These are phyloP conservation scores for Kalmusia sp. DNA, from an alignment of 2,329 filamentous ascomycete species.

Conservation along the genomic window DNA sequence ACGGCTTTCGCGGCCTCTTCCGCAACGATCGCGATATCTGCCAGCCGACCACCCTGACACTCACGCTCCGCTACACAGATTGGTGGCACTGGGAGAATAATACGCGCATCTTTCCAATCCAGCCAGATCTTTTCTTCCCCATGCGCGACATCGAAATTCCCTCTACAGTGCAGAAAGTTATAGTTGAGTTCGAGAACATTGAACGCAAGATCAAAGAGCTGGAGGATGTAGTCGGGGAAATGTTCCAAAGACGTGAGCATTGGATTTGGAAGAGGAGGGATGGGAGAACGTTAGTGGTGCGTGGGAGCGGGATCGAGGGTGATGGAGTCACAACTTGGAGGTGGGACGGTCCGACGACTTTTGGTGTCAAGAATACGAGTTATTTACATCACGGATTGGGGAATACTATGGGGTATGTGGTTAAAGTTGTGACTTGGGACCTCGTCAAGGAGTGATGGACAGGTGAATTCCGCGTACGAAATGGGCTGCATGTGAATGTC, in stretches of 20 bases:
- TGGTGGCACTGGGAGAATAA: slow-evolving; percentile 87
- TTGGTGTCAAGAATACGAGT: background rate
- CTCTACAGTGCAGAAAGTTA: slow-evolving; percentile 10
- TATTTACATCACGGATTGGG: slow-evolving; percentile 15
- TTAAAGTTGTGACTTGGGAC: slow-evolving; percentile 17
- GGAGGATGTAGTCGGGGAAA: slow-evolving; percentile 14
- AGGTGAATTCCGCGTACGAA: too few species aligned
- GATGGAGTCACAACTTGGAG: slow-evolving; percentile 16
- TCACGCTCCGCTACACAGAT: slow-evolving; percentile 60
- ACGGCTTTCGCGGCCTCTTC: slow-evolving; percentile 9
- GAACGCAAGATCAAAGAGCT: slow-evolving; percentile 22
- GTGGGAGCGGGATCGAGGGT: background rate
- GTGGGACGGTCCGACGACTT: slow-evolving; percentile 19
- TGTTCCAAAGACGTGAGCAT: background rate
- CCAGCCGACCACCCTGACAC: slow-evolving; percentile 45
- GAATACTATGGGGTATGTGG: slow-evolving; percentile 17
- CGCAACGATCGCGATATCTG: slow-evolving; percentile 27
- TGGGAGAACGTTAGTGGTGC: slow-evolving; percentile 9
- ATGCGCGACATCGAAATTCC: slow-evolving; percentile 14
- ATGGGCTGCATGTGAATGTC: too few species aligned
- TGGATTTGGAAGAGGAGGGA: slow-evolving; percentile 16
- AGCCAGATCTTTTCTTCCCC: slow-evolving; percentile 38
- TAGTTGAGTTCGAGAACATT: slow-evolving; percentile 25
- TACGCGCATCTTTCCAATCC: slow-evolving; percentile 67
- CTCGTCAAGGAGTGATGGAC: too few species aligned